phyloP scores from a whole-genome alignment of 2,329 filamentous ascomycete species.

The Tolypocladium amazonense region DNA sequence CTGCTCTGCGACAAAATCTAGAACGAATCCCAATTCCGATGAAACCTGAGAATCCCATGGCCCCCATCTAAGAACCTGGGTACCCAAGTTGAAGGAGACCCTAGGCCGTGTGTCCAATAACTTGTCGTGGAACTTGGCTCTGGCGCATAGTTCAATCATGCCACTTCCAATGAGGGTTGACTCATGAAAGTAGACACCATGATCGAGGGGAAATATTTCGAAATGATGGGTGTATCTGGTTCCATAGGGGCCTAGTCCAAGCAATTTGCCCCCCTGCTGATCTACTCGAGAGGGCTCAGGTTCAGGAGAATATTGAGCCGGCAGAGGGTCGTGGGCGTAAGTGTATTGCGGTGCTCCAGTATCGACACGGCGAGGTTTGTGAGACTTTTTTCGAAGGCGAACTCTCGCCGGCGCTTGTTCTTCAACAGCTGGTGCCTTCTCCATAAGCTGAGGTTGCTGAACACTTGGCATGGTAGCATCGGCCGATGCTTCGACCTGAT shows the following conservation, averaged over 20 bases:
- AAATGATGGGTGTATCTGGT: constrained; percentile 53
- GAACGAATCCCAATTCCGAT: constrained; percentile 50
- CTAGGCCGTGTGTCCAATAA: constrained; percentile 20
- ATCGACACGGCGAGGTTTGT: constrained; percentile 34
- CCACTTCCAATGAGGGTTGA: constrained; percentile 49
- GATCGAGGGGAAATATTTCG: constrained; percentile 47
- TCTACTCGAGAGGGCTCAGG: constrained; percentile 6
- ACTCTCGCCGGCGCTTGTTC: constrained; percentile 1
- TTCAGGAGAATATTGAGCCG: constrained; percentile 2
- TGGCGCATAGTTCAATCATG: constrained; percentile 28
- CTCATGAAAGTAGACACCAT: constrained; percentile 47
- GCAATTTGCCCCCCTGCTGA: constrained; percentile 22
- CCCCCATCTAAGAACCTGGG: constrained; percentile 41
- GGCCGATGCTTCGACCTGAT: no score
- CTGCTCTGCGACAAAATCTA: constrained; percentile 46
- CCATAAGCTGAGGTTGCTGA: neutral
- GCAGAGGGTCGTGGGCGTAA: constrained; percentile 42
- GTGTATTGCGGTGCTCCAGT: constrained; percentile 39
- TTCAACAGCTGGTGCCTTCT: no score
- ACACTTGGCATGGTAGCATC: neutral
- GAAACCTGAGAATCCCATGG: constrained; percentile 47
- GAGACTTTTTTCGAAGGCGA: constrained; percentile 34
- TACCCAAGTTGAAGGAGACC: constrained; percentile 34
- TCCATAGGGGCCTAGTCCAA: constrained; percentile 48
- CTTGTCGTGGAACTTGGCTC: constrained; percentile 15